Base-by-base conservation (phyloP, 108 stramenopile genomes). In the Cyclostephanos invisitatus region DNA sequence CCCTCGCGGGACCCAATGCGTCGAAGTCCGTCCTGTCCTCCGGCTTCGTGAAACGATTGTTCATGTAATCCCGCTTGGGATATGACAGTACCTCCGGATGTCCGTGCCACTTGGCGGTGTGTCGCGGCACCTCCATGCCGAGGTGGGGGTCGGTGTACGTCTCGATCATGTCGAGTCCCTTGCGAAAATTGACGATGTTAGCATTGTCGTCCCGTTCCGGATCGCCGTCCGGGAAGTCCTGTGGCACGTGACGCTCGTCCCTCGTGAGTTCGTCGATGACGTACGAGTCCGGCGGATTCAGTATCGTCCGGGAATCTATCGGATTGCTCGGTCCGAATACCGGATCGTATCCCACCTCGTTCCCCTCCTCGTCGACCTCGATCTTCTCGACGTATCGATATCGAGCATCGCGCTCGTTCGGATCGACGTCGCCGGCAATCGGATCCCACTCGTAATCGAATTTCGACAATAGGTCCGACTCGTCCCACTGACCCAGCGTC, bases 391-490 rank as follows among this genome's bases (percentile, higher is more conserved):
- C 53, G 28, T 72, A 68, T 22, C 69, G 80, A 40, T 67, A 68
- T 15, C 47, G 24, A 0, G 80, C 62, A 57, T 84, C 80, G 18
- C 60, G 62, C 25, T 67, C 70, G 56, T 91, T 91, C 3, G 88
- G 88, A 69, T 91, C 86, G 22, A 70, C 56, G 3, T 84, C 81
- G 7, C 85, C 89, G 25, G 70, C 68, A 25, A 72, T 65, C 0
- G 89, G 86, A 59, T 88, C 85, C 87, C 87, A 90, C 68, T 92
- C 91, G 74, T 87, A 87, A 37, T 90, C 91, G 55, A 89, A 87
- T 70, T 85, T 88, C 59, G 74, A 77, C 59, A 79, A 58, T 22
- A 83, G 36, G 58, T 83, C 78, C 11, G 61, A 53, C 20, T 87
- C 86, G 48, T 88, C 84, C 83, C 87, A 92, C 11, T 78, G 73